phyloP scores from a whole-genome alignment of 257 asterid species.

The Haberlea rhodopensis region DNA sequence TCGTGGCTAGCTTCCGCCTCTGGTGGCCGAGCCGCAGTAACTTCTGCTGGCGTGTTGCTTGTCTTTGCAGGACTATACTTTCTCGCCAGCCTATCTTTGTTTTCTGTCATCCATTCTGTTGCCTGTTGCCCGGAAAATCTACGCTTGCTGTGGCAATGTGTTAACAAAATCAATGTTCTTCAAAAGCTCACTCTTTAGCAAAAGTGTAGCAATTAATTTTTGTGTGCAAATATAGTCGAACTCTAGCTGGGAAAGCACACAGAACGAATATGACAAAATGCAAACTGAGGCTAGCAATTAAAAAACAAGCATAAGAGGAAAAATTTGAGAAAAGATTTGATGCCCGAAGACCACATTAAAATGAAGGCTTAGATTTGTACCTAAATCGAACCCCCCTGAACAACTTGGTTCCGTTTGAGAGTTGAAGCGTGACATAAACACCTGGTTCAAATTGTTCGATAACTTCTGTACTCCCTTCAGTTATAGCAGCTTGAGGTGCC shows the following conservation, averaged over 20 bases:
- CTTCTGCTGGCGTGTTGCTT: constrained; percentile 32
- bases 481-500: constrained; percentile 31
- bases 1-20: constrained; percentile 42
- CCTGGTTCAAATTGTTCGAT: constrained; percentile 97
- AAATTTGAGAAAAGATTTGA: neutral
- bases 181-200: neutral
- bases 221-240: neutral
- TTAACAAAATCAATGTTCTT: neutral
- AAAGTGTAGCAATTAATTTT: neutral
- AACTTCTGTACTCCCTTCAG: constrained; percentile 55
- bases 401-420: constrained; percentile 60
- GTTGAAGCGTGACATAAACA: constrained; percentile 72
- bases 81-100: constrained; percentile 62
- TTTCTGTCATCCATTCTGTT: constrained; percentile 86
- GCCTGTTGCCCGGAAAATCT: constrained; percentile 72
- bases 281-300: neutral
- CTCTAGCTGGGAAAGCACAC: neutral
- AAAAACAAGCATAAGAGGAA: neutral
- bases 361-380: constrained; percentile 29
- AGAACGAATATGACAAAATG: neutral
- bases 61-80: constrained; percentile 46
- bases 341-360: neutral
- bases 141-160: constrained; percentile 54
- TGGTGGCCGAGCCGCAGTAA: constrained; percentile 35
- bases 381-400: constrained; percentile 87